These are phyloP conservation scores for Clavulina sp. DNA, from an alignment of 768 basidiomycete genomes.

Conservation along the genomic window DNA sequence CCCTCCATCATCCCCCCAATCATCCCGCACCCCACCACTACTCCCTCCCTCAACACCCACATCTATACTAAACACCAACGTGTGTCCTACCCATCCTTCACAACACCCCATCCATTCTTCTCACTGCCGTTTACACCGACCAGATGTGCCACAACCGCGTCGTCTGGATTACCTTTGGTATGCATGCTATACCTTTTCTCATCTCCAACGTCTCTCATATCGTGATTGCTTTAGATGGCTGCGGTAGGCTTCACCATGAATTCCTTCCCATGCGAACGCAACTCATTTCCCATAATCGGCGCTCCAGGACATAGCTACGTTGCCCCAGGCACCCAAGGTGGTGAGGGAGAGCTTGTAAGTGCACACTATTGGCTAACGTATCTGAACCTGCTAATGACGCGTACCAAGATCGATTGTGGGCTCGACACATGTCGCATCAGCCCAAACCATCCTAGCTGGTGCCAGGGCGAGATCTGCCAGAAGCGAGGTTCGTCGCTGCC, in stretches of 20 bases:
- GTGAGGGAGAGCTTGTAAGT: neutral
- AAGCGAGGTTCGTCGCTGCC: neutral
- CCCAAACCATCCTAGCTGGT: neutral
- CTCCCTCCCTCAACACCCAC: too few relatives aligned
- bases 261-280: neutral
- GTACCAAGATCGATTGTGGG: conserved; percentile 1
- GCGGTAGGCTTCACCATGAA: neutral
- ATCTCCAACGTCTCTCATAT: neutral
- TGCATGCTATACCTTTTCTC: neutral
- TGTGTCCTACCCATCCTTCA: too few relatives aligned
- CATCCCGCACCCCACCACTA: too few relatives aligned
- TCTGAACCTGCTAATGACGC: too few relatives aligned
- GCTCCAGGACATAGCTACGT: neutral
- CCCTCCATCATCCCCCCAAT: too few relatives aligned
- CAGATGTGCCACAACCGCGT: neutral
- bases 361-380: neutral
- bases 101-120: too few relatives aligned
- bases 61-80: too few relatives aligned
- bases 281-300: neutral
- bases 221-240: neutral
- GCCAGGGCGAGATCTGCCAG: neutral
- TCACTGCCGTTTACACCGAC: neutral
- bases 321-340: neutral
- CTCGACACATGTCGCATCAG: neutral
- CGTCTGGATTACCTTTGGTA: neutral